Evolutionary conservation across 306 rosid species (phyloP).

Genomic region (Urtica urens): DNA sequence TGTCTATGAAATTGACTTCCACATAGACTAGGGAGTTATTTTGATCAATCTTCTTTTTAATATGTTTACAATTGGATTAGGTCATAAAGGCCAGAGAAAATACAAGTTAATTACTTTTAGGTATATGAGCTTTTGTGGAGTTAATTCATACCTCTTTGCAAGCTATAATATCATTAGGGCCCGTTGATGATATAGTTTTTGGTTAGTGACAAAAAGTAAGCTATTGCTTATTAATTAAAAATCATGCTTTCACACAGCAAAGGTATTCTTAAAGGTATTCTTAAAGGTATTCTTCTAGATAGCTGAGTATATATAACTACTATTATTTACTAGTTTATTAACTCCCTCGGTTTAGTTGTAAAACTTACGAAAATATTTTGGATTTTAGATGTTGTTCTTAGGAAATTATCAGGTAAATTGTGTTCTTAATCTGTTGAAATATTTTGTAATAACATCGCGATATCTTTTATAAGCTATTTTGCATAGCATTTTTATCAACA

Average conservation of each 20-base stretch:
- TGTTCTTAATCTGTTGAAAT: too few species aligned
- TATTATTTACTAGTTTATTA: too few species aligned
- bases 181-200: neutral
- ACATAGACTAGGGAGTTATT: slow-evolving; percentile 9
- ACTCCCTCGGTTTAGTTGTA: too few species aligned
- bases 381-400: too few species aligned
- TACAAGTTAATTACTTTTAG: neutral
- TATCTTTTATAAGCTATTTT: too few species aligned
- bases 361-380: too few species aligned
- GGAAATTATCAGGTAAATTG: too few species aligned
- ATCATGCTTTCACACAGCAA: neutral
- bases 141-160: neutral
- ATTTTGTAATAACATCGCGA: too few species aligned
- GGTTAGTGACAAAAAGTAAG: neutral
- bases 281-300: too few species aligned
- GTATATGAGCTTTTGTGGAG: neutral
- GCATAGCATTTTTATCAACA: too few species aligned
- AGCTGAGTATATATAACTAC: too few species aligned
- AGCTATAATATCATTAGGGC: neutral
- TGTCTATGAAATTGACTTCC: slow-evolving; percentile 3
- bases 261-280: too few species aligned
- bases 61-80: slow-evolving; percentile 6
- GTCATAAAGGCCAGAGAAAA: slow-evolving; percentile 6
- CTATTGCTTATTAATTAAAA: neutral
- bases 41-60: neutral